Base-by-base conservation (phyloP, 2,329 filamentous ascomycete species). In the Aspergillus neoniger region DNA sequence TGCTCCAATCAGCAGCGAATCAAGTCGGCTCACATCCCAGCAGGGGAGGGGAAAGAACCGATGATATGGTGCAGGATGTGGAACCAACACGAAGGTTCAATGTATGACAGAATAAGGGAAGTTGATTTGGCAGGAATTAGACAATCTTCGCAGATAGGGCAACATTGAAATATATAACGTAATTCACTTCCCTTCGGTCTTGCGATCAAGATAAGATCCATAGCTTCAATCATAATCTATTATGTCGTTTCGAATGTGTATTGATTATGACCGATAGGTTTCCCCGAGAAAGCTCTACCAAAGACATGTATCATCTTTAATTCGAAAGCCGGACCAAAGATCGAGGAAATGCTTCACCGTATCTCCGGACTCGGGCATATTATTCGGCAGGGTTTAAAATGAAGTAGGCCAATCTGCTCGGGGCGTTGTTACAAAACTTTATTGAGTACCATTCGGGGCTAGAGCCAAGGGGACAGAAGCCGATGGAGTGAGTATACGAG, bases 131-230 rank as follows among this genome's bases (percentile, higher is more conserved):
- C 59, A 14, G 49, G 56, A 36, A 3, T 61, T 75, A 10, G 53
- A 55, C 3, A 61, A 50, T 2, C 74, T 69, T 70, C 67, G 70
- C 41, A 32, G 54, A 2, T 44, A 75, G 15, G 74, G 72, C 51
- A 30, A 12, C 28, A 10, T 12, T 30, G 28, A 4, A 30, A 30
- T 28, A 28, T 28, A 4, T 19, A 4, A 56, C 41, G 0, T 32
- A 30, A 0, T 62, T 67, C 5, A 4, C 36, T 1, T 73, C 71
- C 1, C 70, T 74, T 17, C 67, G 5, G 2, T 25, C 71, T 48
- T 75, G 72, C 59, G 69, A 68, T 28, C 4, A 68, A 68, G 62
- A 71, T 73, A 49, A 49, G 55, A 12, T 38, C 4, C 17, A 32
- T 2, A 17, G 9, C 30, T 8, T 30, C 28, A 12, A 30, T 4